Conservation (phyloP, 495 filamentous ascomycete genomes). For the Parathielavia appendiculata region DNA sequence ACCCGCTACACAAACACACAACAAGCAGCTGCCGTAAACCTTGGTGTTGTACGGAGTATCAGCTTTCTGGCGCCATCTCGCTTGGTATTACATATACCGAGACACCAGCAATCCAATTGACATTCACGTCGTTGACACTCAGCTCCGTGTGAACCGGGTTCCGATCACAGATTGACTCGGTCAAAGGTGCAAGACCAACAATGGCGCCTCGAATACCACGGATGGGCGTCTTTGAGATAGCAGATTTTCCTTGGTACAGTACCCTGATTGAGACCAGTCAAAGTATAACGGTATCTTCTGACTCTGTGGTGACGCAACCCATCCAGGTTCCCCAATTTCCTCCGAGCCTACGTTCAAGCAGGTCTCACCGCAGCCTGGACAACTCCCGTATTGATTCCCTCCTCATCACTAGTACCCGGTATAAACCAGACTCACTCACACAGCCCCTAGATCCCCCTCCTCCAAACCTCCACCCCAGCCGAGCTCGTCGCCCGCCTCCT, state of each 20-base stretch:
- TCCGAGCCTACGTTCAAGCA: conserved; percentile 48
- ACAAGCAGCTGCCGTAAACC: no score
- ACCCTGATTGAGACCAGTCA: conserved; percentile 2
- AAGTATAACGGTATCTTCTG: neutral
- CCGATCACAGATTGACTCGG: neutral
- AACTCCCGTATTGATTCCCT: conserved; percentile 24
- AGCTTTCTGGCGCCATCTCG: neutral
- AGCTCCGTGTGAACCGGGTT: neutral
- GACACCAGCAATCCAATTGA: neutral
- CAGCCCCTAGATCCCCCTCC: conserved; percentile 32
- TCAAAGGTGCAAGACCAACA: conserved; percentile 4
- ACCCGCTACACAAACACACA: no score
- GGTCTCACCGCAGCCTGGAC: conserved; percentile 50
- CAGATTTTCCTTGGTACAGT: conserved; percentile 47
- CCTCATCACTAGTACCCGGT: neutral
- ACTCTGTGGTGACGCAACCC: neutral
- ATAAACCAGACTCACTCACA: neutral
- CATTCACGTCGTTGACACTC: no score
- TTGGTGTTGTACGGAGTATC: no score
- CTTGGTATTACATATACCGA: no score
- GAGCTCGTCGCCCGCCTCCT: conserved; percentile 46
- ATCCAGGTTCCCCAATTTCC: conserved; percentile 49
- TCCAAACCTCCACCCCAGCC: conserved; percentile 46
- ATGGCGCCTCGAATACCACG: conserved; percentile 50
- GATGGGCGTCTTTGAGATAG: conserved; percentile 54